phyloP scores from a whole-genome alignment of 75 land plant species.

The Selaginella moellendorffii region DNA sequence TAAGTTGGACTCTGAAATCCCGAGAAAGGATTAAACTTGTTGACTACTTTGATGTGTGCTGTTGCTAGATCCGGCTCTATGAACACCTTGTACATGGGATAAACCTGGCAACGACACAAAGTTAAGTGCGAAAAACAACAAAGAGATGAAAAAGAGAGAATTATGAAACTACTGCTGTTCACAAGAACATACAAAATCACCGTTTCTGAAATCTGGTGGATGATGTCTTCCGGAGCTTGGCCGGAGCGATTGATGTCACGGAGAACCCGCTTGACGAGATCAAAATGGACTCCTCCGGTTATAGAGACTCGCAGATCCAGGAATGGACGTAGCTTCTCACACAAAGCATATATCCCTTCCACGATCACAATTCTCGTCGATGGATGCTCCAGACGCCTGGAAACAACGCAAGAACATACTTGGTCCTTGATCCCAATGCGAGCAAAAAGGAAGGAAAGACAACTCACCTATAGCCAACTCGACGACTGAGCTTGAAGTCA shows the following conservation, averaged over 20 bases:
- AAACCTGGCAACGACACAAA: conserved; percentile 14
- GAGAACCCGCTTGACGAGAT: background rate
- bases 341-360: conserved; percentile 42
- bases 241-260: background rate
- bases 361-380: conserved; percentile 64
- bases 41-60: conserved; percentile 71
- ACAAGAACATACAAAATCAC: conserved; percentile 19
- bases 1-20: conserved; percentile 87
- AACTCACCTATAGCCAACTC: conserved; percentile 62
- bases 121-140: no score
- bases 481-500: conserved; percentile 68
- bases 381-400: conserved; percentile 78
- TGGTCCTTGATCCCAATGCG: background rate
- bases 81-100: background rate
- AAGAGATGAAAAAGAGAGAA: no score
- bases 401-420: no score
- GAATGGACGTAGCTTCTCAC: background rate
- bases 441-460: background rate
- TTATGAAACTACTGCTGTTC: no score
- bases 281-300: background rate
- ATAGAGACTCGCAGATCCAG: background rate
- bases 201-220: conserved; percentile 79
- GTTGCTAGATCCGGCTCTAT: conserved; percentile 81
- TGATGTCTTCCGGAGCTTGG: background rate
- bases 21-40: conserved; percentile 81